A percentile compares a stretch with the other conserved stretches of the same genome.
Conservation (phyloP, 164 flowering plant genomes). For the Sextonia rubra region DNA sequence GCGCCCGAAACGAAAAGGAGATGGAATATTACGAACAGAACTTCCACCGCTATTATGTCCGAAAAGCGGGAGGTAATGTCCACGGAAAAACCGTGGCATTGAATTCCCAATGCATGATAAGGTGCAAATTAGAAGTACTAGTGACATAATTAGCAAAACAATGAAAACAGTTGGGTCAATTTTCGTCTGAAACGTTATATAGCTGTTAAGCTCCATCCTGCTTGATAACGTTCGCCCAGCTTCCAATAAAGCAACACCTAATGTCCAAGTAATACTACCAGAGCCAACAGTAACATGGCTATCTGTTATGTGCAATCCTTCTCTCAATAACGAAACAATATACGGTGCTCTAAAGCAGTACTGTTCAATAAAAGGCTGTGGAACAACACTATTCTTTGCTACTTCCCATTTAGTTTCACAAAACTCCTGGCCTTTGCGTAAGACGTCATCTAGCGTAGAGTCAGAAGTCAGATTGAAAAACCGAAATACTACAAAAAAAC, state of each 20-base stretch:
- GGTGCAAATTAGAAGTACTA: constrained; percentile 55
- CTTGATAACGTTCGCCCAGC: constrained; percentile 61
- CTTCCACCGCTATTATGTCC: constrained; percentile 45
- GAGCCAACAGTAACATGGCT: constrained; percentile 68
- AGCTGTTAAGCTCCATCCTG: constrained; percentile 32
- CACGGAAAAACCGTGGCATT: constrained; percentile 53
- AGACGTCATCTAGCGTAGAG: constrained; percentile 76
- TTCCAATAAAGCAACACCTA: constrained; percentile 88
- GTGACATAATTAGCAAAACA: constrained; percentile 42
- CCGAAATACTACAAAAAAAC: constrained; percentile 87
- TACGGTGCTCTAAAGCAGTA: constrained; percentile 98
- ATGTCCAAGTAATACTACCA: constrained; percentile 98
- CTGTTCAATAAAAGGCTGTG: constrained; percentile 95
- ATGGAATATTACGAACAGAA: constrained; percentile 58
- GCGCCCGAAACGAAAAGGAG: constrained; percentile 72
- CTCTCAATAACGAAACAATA: constrained; percentile 70
- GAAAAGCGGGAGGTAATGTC: constrained; percentile 72
- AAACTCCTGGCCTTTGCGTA: constrained; percentile 79
- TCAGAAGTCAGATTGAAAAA: constrained; percentile 80
- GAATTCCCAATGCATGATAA: constrained; percentile 54
- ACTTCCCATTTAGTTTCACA: constrained; percentile 78
- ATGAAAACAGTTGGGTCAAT: constrained; percentile 50
- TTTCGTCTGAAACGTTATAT: constrained; percentile 47
- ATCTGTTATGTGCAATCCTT: constrained; percentile 84
- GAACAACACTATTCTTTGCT: constrained; percentile 77